Conservation (phyloP, 2,329 filamentous ascomycete genomes). For the Celoporthe dispersa region DNA sequence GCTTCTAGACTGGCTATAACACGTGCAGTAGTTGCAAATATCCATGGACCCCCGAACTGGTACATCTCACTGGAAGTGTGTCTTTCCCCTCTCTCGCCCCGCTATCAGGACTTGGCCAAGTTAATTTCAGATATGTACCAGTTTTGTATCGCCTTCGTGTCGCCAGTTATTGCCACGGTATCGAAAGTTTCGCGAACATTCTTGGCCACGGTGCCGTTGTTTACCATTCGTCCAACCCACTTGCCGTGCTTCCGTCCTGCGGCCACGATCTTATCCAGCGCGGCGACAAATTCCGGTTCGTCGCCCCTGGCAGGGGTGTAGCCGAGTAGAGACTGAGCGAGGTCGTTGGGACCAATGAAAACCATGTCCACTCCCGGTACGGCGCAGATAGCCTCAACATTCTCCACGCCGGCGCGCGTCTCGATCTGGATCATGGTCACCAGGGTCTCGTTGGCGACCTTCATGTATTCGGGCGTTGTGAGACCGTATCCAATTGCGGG, state of each 20-base stretch:
- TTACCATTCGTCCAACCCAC: constrained; percentile 53
- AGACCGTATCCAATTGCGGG: constrained; percentile 50
- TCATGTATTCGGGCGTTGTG: constrained; percentile 53
- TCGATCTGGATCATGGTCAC: constrained; percentile 52
- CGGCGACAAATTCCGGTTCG: constrained; percentile 52
- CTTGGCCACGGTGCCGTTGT: constrained; percentile 48
- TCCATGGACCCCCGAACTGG: neutral
- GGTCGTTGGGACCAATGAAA: constrained; percentile 52
- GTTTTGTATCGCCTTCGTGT: constrained; percentile 53
- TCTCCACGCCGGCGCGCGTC: constrained; percentile 48
- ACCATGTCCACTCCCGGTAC: constrained; percentile 49
- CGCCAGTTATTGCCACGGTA: constrained; percentile 50
- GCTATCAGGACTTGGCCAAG: constrained; percentile 40
- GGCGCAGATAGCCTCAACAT: constrained; percentile 48
- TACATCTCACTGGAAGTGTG: neutral
- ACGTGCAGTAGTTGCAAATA: neutral
- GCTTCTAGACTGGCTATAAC: neutral
- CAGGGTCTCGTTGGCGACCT: constrained; percentile 53
- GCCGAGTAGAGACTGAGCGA: constrained; percentile 48
- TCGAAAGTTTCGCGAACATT: constrained; percentile 45
- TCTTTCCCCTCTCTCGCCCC: neutral
- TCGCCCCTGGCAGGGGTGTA: constrained; percentile 51
- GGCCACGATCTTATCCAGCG: constrained; percentile 49
- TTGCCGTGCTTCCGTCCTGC: constrained; percentile 54
- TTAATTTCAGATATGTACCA: constrained; percentile 51